Conservation (phyloP, 1,284 basidiomycete genomes). For the Hemileia vastatrix region DNA sequence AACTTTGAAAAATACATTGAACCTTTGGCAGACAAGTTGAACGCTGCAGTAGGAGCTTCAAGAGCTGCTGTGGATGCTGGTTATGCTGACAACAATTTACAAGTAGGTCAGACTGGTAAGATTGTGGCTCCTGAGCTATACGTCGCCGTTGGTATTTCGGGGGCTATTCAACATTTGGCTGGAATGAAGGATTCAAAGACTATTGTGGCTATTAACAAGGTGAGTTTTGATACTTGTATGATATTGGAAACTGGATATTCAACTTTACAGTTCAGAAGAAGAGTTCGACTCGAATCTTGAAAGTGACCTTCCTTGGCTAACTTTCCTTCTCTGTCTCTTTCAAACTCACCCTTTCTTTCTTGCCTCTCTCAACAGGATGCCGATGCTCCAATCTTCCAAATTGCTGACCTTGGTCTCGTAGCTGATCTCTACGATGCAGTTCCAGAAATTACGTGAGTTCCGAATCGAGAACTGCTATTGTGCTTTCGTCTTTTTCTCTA, state of each 20-base stretch:
- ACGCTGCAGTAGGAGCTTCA: slow-evolving; percentile 92
- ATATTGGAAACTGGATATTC: too few relatives aligned
- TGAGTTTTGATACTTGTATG: slow-evolving; percentile 42
- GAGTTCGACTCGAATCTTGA: too few relatives aligned
- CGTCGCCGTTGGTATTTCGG: slow-evolving; percentile 91
- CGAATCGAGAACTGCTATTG: too few relatives aligned
- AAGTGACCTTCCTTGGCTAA: too few relatives aligned
- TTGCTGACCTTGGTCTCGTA: slow-evolving; percentile 90
- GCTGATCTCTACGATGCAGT: slow-evolving; percentile 48
- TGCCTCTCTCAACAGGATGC: slow-evolving; percentile 56
- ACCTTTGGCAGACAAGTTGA: slow-evolving; percentile 83
- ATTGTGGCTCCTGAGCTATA: slow-evolving; percentile 74
- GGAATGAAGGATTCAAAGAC: slow-evolving; percentile 99
- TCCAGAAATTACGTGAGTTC: too few relatives aligned
- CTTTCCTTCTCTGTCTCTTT: slow-evolving; percentile 26
- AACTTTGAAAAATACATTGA: slow-evolving; percentile 80
- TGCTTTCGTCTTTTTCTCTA: too few relatives aligned
- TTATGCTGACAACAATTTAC: slow-evolving; percentile 94
- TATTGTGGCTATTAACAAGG: slow-evolving; percentile 98
- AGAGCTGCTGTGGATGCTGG: slow-evolving; percentile 97
- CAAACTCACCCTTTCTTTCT: not conserved
- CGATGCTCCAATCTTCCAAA: slow-evolving; percentile 98
- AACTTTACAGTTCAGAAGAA: too few relatives aligned
- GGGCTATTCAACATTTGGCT: slow-evolving; percentile 96
- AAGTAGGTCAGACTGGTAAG: slow-evolving; percentile 99